Evolutionary conservation across 176 grass and related monocot species (phyloP).

Genomic region (Avena atlantica): DNA sequence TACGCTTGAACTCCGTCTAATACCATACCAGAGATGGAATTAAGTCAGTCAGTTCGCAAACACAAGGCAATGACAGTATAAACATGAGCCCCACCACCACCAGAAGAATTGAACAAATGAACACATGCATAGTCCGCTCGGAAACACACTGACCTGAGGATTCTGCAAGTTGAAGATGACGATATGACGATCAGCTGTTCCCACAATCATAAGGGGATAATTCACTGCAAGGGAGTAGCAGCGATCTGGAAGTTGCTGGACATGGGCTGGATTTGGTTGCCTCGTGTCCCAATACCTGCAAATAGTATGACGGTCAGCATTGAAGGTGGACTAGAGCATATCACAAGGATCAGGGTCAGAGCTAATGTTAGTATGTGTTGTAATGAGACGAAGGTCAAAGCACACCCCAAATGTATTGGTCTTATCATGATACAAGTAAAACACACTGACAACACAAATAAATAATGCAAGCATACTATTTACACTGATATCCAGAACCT

Average conservation of each 20-base stretch:
- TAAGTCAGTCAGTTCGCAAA: not conserved
- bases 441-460: not conserved
- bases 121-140: not conserved
- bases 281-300: constrained; percentile 95
- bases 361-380: not conserved
- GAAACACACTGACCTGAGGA: constrained; percentile 68
- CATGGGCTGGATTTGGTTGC: constrained; percentile 80
- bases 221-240: constrained; percentile 84
- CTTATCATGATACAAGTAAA: not conserved
- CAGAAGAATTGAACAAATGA: not conserved
- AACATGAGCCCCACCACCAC: not conserved
- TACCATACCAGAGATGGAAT: not conserved
- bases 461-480: not conserved
- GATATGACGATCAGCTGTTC: constrained; percentile 82
- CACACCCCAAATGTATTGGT: not conserved
- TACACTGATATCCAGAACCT: constrained; percentile 12
- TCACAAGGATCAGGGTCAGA: constrained; percentile 3
- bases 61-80: not conserved
- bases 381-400: not conserved
- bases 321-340: constrained; percentile 21
- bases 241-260: constrained; percentile 86
- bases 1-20: constrained; percentile 92
- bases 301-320: constrained; percentile 11
- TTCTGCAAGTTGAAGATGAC: constrained; percentile 96
- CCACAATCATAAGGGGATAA: constrained; percentile 97